A percentile compares a stretch with the other conserved stretches of the same genome.
Conservation (phyloP, 345 rosid species). For the Sisymbrium altissimum region DNA sequence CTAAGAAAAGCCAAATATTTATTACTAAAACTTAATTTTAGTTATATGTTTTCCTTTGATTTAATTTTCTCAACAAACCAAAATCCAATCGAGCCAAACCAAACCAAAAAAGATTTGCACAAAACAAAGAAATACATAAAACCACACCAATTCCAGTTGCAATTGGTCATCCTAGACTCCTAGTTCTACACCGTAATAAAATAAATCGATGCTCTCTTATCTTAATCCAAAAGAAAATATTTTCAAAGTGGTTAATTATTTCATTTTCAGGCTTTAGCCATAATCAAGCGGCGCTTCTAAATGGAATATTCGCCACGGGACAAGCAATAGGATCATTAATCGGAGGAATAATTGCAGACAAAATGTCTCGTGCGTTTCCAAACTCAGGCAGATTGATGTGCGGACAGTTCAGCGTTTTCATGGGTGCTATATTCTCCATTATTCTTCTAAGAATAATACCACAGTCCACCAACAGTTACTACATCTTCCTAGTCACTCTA, state of each 20-base stretch:
- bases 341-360: conserved; percentile 78
- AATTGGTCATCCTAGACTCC: background rate
- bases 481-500: conserved; percentile 55
- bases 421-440: conserved; percentile 80
- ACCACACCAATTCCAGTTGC: background rate
- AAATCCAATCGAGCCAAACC: too few relatives aligned
- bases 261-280: conserved; percentile 57
- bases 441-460: conserved; percentile 67
- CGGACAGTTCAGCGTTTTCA: conserved; percentile 79
- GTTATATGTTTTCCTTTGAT: background rate
- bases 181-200: background rate
- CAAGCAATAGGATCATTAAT: conserved; percentile 64
- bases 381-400: conserved; percentile 69
- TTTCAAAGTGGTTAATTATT: background rate
- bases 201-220: background rate
- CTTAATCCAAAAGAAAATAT: background rate
- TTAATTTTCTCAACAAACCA: background rate
- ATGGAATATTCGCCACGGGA: conserved; percentile 65
- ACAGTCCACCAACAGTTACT: conserved; percentile 54
- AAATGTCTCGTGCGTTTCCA: conserved; percentile 52
- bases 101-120: background rate
- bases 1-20: too few relatives aligned
- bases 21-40: background rate
- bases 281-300: conserved; percentile 61
- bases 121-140: background rate